Evolutionary conservation across 83 land plant genomes (phyloP), one percentile per base, ranked within the genome.

Genomic region (Picea engelmannii): DNA sequence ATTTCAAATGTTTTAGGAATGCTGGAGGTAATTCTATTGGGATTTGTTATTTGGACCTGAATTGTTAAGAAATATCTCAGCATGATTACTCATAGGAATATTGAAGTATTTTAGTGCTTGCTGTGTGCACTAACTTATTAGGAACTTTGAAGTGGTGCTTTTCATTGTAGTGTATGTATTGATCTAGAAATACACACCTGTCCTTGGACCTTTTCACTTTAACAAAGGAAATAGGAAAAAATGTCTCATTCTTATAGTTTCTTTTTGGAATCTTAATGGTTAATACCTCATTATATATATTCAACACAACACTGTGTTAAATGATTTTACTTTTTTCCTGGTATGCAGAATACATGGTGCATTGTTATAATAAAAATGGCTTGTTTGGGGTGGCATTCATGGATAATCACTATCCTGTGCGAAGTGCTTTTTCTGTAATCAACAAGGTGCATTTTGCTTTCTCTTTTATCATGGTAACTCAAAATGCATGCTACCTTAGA

Each of bases 351-450:
- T 96, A 96, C 81, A 89, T 90, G 88, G 99, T 96, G 81, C 95
- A 96, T 79, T 83, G 92, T 67, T 96, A 93, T 88, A 96, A 95
- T 84, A 86, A 90, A 80, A 89, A 90, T 87, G 96, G 96, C 6
- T 86, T 96, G 10, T 93, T 94, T 80, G 95, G 90, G n/a, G 79
- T 96, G 81, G 97, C 91, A 20, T 95, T 95, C 79, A 92, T 89
- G 88, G 96, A 96, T 82, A 91, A 92, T 65, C 90, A 94, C 62
- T 96, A 96, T 86, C 99, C 99, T 10, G 87, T 93, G 77, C 87
- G 99, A 47, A 95, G 99, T 86, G 97, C 97, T 40, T 96, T 94
- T 81, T 93, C 94, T 42, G 89, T 96, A 27, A 88, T 96, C 66
- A 94, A 91, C 88, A 90, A 93, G 97, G 99, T 96, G 82, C 10